A percentile compares a stretch with the other conserved stretches of the same genome.
These are phyloP conservation scores for Farysia itapuensis DNA, from an alignment of 1,284 basidiomycete genomes.

Conservation along the genomic window DNA sequence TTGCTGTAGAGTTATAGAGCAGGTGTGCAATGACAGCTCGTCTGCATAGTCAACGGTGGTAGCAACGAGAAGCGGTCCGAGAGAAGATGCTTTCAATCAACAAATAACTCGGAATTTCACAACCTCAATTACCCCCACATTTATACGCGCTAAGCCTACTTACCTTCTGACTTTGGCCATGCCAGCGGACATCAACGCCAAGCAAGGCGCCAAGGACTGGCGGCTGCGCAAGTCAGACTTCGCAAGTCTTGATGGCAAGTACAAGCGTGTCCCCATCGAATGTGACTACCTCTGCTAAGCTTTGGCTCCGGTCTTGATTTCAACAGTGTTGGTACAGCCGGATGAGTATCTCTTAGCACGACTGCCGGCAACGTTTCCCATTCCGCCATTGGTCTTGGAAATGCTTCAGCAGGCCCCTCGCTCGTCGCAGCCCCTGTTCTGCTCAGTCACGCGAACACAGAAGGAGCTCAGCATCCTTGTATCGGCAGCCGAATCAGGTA, in stretches of 20 bases:
- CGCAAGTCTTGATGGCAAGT: background rate
- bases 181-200: conserved; percentile 1
- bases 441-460: conserved; percentile 26
- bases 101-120: no score
- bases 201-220: background rate
- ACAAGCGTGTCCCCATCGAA: no score
- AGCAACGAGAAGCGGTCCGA: no score
- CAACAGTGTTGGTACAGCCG: conserved; percentile 20
- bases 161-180: no score
- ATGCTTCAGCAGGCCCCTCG: conserved; percentile 1
- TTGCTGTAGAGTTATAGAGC: no score
- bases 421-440: conserved; percentile 7
- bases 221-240: background rate
- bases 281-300: no score
- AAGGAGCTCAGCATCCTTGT: conserved; percentile 28
- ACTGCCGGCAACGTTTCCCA: conserved; percentile 2
- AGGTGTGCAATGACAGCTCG: no score
- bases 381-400: conserved; percentile 5
- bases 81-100: no score
- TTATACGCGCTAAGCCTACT: no score
- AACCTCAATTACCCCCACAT: no score
- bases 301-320: no score
- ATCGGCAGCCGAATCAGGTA: conserved; percentile 2
- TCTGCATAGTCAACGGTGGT: no score
- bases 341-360: conserved; percentile 19